Percentiles rank a stretch among this genome's conserved stretches.
These are phyloP conservation scores for Dioscorea zingiberensis DNA, from an alignment of 106 monocot genomes.

Conservation along the genomic window DNA sequence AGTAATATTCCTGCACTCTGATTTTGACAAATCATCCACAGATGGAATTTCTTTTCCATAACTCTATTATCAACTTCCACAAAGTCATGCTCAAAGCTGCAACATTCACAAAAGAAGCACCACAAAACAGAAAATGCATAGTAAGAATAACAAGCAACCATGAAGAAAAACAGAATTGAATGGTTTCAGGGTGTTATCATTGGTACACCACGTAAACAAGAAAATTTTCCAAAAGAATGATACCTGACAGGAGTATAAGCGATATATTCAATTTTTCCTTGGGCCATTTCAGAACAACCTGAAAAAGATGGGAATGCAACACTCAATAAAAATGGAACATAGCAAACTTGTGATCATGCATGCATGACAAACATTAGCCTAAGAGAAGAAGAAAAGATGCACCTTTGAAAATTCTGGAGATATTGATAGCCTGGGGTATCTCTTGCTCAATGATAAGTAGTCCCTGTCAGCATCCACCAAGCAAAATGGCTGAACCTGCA, in stretches of 20 bases:
- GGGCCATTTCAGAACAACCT: slow-evolving; percentile 89
- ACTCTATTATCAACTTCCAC: slow-evolving; percentile 42
- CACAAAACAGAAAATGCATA: neutral
- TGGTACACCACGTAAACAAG: neutral
- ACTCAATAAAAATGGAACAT: neutral
- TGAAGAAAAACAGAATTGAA: slow-evolving; percentile 1
- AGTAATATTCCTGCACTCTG: slow-evolving; percentile 26
- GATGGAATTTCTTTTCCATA: slow-evolving; percentile 19
- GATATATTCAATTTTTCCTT: slow-evolving; percentile 56
- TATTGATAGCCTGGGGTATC: slow-evolving; percentile 83
- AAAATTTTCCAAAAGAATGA: neutral
- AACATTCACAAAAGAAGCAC: slow-evolving; percentile 7
- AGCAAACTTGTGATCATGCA: neutral
- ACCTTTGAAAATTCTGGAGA: slow-evolving; percentile 93
- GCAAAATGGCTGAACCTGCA: slow-evolving; percentile 67
- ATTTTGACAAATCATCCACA: slow-evolving; percentile 20
- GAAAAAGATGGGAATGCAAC: slow-evolving; percentile 1
- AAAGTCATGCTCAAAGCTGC: slow-evolving; percentile 91
- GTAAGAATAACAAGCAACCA: neutral
- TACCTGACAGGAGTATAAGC: slow-evolving; percentile 93
- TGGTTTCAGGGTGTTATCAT: too few relatives aligned
- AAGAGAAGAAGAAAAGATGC: neutral
- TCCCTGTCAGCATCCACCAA: slow-evolving; percentile 79
- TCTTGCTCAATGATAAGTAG: slow-evolving; percentile 75
- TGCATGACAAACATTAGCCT: too few relatives aligned